Evolutionary conservation across 2,329 filamentous ascomycete genomes (phyloP).

Genomic region (Penicillium sp.): DNA sequence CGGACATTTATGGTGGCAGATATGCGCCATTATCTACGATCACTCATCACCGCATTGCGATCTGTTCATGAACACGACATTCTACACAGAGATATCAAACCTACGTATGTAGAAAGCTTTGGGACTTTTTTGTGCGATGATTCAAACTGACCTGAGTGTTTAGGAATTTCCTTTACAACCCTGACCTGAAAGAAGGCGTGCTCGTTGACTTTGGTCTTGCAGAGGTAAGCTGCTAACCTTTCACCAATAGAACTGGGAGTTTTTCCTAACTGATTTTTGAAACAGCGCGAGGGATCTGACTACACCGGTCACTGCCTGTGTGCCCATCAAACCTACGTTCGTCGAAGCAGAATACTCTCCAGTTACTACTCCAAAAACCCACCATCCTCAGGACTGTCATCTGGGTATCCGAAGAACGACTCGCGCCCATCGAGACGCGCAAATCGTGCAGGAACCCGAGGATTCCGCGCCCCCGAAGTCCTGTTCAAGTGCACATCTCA

Average conservation of each 20-base stretch:
- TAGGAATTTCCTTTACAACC: constrained; percentile 89
- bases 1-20: constrained; percentile 84
- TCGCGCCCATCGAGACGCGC: constrained; percentile 84
- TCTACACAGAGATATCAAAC: constrained; percentile 94
- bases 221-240: constrained; percentile 55
- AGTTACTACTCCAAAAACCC: constrained; percentile 62
- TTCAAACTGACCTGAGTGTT: constrained; percentile 7
- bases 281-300: constrained; percentile 59
- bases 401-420: constrained; percentile 86
- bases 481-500: constrained; percentile 97
- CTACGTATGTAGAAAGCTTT: constrained; percentile 61
- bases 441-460: constrained; percentile 91
- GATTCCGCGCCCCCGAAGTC: constrained; percentile 95
- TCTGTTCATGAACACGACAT: constrained; percentile 84
- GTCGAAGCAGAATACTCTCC: constrained; percentile 61
- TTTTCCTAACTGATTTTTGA: constrained; percentile 7
- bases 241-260: too few relatives aligned
- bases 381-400: constrained; percentile 51
- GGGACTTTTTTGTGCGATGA: neutral
- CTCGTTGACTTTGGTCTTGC: constrained; percentile 99
- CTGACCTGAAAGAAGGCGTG: constrained; percentile 74
- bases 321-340: constrained; percentile 65
- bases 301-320: constrained; percentile 70
- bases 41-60: constrained; percentile 80
- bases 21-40: constrained; percentile 86